Conservation (phyloP, 257 asterid species). For the Solanum peruvianum region DNA sequence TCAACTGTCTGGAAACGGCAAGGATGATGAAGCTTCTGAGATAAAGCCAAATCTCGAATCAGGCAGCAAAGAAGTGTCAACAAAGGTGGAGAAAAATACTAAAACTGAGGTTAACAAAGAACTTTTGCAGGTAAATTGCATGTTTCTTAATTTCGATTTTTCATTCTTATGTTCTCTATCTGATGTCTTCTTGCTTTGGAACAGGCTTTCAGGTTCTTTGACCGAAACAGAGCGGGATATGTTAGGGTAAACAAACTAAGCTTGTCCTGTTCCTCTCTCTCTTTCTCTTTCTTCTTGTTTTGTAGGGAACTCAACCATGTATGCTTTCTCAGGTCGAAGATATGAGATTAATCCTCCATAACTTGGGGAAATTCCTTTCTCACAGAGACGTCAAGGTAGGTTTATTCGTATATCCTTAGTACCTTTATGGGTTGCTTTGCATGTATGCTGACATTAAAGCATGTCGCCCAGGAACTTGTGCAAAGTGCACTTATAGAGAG, state of each 20-base stretch:
- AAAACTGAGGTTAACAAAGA: conserved; percentile 45
- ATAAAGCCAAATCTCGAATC: conserved; percentile 5
- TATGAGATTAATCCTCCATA: conserved; percentile 75
- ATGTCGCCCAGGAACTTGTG: conserved; percentile 56
- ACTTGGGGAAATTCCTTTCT: conserved; percentile 69
- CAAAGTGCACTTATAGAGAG: conserved; percentile 83
- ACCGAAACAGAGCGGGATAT: conserved; percentile 79
- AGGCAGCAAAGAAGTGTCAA: conserved; percentile 26
- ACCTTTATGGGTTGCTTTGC: background rate
- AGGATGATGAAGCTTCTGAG: conserved; percentile 23
- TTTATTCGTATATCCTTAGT: background rate
- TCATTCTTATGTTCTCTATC: background rate
- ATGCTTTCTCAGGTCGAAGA: conserved; percentile 69
- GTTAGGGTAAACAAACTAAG: conserved; percentile 41
- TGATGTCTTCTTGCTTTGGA: conserved; percentile 1
- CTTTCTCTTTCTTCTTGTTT: background rate
- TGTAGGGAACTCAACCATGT: background rate
- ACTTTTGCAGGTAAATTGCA: conserved; percentile 53
- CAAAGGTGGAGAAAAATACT: conserved; percentile 29
- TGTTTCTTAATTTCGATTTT: background rate
- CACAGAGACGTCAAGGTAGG: conserved; percentile 87
- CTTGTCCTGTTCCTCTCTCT: background rate
- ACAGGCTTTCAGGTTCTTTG: conserved; percentile 98
- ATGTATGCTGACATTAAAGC: background rate
- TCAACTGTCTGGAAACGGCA: conserved; percentile 12